phyloP scores from a whole-genome alignment of 495 filamentous ascomycete species.

The Penicillium coprophilum region DNA sequence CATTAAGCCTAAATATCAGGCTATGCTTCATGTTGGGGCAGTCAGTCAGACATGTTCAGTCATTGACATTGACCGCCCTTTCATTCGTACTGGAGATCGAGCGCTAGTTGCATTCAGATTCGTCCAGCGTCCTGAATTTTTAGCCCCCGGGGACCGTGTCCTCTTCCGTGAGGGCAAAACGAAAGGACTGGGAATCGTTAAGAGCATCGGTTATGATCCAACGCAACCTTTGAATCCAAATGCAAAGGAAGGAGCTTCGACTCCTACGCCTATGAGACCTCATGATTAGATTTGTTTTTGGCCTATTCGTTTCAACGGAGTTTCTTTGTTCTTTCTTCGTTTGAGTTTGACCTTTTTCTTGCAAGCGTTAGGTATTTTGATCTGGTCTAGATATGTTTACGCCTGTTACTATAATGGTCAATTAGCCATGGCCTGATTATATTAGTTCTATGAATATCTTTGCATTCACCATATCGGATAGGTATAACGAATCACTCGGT shows the following conservation, averaged over 20 bases:
- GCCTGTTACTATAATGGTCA: background rate
- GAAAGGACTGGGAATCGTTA: conserved; percentile 94
- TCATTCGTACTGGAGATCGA: conserved; percentile 90
- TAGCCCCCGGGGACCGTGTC: conserved; percentile 83
- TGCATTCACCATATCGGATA: no score
- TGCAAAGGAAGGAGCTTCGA: conserved; percentile 4
- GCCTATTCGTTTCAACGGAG: background rate
- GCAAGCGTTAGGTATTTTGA: background rate
- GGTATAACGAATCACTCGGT: no score
- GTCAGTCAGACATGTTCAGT: conserved; percentile 95
- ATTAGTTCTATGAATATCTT: background rate
- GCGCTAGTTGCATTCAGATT: conserved; percentile 92
- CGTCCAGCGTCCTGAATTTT: conserved; percentile 92
- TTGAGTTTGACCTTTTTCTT: background rate
- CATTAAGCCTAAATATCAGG: conserved; percentile 96
- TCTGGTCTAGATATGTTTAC: no score
- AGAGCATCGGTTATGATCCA: conserved; percentile 83
- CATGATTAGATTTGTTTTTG: background rate
- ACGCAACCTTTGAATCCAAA: conserved; percentile 52
- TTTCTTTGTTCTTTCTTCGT: background rate
- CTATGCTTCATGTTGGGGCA: conserved; percentile 96
- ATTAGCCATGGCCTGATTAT: background rate
- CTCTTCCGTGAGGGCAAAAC: conserved; percentile 94
- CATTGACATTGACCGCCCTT: conserved; percentile 95
- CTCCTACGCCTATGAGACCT: conserved; percentile 13